Conservation (phyloP, 108 stramenopile species). For the Nitzschia palea region DNA sequence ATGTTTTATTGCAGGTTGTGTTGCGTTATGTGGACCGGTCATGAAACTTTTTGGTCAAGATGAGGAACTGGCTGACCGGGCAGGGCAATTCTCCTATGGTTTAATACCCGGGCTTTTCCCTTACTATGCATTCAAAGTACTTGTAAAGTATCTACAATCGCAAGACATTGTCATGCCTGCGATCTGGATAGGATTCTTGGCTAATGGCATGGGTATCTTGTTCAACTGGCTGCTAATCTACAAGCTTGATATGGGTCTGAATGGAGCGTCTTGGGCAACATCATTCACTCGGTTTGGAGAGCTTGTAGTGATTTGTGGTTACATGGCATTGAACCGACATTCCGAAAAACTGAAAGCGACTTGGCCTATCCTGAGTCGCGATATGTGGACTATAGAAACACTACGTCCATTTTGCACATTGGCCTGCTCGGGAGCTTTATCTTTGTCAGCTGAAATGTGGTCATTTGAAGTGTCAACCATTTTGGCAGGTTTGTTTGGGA, state of each 20-base stretch:
- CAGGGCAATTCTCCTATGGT: constrained; percentile 37
- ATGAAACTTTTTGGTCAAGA: constrained; percentile 49
- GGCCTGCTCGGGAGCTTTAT: constrained; percentile 35
- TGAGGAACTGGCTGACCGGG: constrained; percentile 28
- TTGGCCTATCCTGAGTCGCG: constrained; percentile 22
- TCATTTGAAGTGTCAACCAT: constrained; percentile 45
- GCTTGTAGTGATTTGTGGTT: constrained; percentile 27
- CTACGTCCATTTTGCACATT: constrained; percentile 25
- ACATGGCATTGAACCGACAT: constrained; percentile 15
- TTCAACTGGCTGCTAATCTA: constrained; percentile 50
- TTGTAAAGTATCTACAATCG: constrained; percentile 45
- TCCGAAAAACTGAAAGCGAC: constrained; percentile 18
- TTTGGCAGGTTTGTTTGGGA: constrained; percentile 43
- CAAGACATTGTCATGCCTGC: constrained; percentile 38
- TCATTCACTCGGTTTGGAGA: constrained; percentile 34
- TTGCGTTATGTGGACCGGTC: constrained; percentile 37
- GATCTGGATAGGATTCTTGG: constrained; percentile 37
- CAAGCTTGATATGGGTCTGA: constrained; percentile 21
- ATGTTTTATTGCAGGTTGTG: constrained; percentile 17
- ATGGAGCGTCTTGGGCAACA: constrained; percentile 50
- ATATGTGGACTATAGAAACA: constrained; percentile 13
- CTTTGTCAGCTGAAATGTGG: constrained; percentile 40
- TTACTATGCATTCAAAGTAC: constrained; percentile 40
- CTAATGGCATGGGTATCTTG: constrained; percentile 40
- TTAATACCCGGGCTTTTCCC: constrained; percentile 49